Base-by-base conservation (phyloP, 768 basidiomycete species). In the Boletus patriciae region DNA sequence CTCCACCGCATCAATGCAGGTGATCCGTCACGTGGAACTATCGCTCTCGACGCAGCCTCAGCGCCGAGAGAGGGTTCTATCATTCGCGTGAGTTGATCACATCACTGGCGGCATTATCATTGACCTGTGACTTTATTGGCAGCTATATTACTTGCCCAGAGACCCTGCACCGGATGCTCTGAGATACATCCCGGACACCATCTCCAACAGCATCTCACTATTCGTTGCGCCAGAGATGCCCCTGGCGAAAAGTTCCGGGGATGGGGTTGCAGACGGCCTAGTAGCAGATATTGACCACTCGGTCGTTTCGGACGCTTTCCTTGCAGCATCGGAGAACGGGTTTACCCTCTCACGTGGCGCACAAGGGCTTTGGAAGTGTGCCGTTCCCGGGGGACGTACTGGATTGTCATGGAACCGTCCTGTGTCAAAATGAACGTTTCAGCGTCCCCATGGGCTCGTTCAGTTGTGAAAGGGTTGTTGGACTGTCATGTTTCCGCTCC, bases 1-100 rank as follows among this genome's bases (percentile, higher is more conserved):
- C 74, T 86, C 38, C 81, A 81, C 62, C 78, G 73, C 52, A 84
- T 92, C 55, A 83, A 77, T 23, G 85, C 88, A 0, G 90, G 90
- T 4, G 88, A 87, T 64, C 88, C 87, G 2, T 83, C 83, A 16
- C 79, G 85, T 7, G 90, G 90, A 3, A 78, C 79, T 4, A 77
- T 91, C 15, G 82, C 89, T 1, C 73, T 92, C 1, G 81, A 83
- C 21, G 73, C 81, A 2, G 72, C 77, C 21, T 73, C 71, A 15
- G 80, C 85, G 3, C 87, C 86, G 3, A 62, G 61, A 4, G 64
- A 72, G 15, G 85, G 83, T n/a, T 72, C 79, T 8, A 57, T 62
- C 4, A 80, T 88, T 16, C 81, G 83, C 73, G 81, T 78, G 73
- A 73, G 76, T 62, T 41, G 29, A 31, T 49, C 33, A 10, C 7